These are phyloP conservation scores for Urtica urens DNA, from an alignment of 306 rosid species.

Conservation along the genomic window DNA sequence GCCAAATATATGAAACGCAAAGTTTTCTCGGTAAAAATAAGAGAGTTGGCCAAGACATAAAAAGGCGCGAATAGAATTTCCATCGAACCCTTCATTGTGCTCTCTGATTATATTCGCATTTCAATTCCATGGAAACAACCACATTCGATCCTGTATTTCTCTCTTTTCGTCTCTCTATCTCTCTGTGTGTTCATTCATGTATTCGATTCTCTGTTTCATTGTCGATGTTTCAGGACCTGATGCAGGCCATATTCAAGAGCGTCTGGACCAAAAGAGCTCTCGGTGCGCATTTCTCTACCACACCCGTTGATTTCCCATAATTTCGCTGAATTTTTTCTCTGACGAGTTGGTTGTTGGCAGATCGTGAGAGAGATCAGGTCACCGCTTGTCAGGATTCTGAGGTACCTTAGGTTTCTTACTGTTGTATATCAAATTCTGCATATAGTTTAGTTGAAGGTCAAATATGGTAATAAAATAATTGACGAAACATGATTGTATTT, in stretches of 20 bases:
- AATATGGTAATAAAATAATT: too few relatives aligned
- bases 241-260: constrained; percentile 66
- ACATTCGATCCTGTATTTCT: constrained; percentile 43
- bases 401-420: constrained; percentile 22
- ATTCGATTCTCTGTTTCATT: neutral
- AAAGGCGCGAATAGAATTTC: neutral
- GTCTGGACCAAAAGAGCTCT: constrained; percentile 54
- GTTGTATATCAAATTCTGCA: too few relatives aligned
- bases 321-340: neutral
- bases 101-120: neutral
- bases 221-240: constrained; percentile 35
- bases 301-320: too few relatives aligned
- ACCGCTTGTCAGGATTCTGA: constrained; percentile 39
- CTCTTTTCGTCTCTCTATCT: constrained; percentile 9
- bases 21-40: too few relatives aligned
- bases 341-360: constrained; percentile 23
- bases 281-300: constrained; percentile 25
- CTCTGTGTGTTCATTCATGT: neutral
- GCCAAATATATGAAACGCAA: too few relatives aligned
- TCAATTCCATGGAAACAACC: constrained; percentile 39
- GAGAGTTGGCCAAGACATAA: neutral
- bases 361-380: constrained; percentile 41
- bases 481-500: too few relatives aligned
- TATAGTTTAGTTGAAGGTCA: too few relatives aligned
- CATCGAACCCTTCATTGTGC: constrained; percentile 1